Base-by-base conservation (phyloP, 2,329 filamentous ascomycete genomes). In the Pseudocercospora musae region DNA sequence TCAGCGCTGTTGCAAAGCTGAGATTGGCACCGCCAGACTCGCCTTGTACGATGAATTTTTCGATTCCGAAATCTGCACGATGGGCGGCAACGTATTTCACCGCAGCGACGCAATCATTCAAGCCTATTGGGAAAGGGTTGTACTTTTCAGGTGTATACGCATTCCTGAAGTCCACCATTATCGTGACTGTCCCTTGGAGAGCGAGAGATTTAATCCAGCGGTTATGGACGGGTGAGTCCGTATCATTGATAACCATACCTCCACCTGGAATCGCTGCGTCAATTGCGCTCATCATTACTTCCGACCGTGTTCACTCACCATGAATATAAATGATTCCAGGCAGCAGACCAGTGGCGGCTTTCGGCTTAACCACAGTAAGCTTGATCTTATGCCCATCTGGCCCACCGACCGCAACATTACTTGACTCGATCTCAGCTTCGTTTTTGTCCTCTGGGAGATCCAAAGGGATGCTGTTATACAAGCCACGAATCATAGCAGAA, bases 131-230 rank as follows among this genome's bases (percentile, higher is more conserved):
- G 58, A 72, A 74, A 4, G 68, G 70, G 56, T 69, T 66, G 61
- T 69, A 63, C 10, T 66, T 57, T 9, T 62, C 25, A 13, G 63
- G 70, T 60, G 60, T 71, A 52, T 64, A 72, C 40, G 73, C 73
- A 56, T 74, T 75, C 62, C 73, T 73, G 66, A 72, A 75, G 62
- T 74, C 72, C 56, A 71, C 62, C 27, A 64, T 63, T 20, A 75
- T 67, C 5, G 57, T 64, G 8, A 72, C 50, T 7, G 68, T 42
- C n/a, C 70, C 70, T 33, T 64, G 50, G 1, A 65, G 44, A 7
- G 69, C 72, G 25, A 73, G 66, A 1, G 69, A 69, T 31, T 53
- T 69, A 23, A 60, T 59, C 71, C 69, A 74, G 15, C 66, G 65
- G n/a, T 58, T 48, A 58, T 75, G 72, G 7, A 71, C 63, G 64